Percentiles rank a stretch among this genome's conserved stretches.
Conservation (phyloP, 345 rosid species). For the Psidium guajava region DNA sequence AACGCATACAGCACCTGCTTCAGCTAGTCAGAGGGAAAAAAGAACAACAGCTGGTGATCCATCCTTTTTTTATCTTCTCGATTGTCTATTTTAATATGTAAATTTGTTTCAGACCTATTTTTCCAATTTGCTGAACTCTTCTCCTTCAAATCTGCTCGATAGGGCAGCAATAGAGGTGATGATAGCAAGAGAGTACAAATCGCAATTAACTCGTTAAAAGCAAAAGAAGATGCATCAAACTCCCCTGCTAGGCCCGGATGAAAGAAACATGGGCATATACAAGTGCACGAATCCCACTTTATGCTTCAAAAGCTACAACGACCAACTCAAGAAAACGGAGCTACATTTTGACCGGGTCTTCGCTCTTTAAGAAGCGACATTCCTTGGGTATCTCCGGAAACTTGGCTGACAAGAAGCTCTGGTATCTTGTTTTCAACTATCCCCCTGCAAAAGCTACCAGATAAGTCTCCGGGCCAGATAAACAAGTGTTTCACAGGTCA, state of each 20-base stretch:
- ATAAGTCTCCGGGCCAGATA: background rate
- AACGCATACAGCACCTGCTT: too few relatives aligned
- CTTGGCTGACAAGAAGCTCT: background rate
- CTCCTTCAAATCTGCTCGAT: background rate
- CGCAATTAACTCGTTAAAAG: background rate
- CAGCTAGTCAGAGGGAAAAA: too few relatives aligned
- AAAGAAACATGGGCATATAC: background rate
- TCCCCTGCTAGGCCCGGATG: background rate
- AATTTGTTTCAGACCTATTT: background rate
- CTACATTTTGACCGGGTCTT: background rate
- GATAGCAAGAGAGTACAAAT: background rate
- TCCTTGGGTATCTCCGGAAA: background rate
- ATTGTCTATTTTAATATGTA: background rate
- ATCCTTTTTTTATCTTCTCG: background rate
- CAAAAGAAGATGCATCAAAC: background rate
- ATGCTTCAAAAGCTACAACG: background rate
- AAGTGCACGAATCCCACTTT: background rate
- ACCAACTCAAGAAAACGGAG: background rate
- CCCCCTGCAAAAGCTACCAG: background rate
- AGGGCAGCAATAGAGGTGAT: background rate
- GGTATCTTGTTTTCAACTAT: background rate
- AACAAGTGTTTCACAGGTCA: background rate
- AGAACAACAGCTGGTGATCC: too few relatives aligned
- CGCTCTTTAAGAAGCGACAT: background rate
- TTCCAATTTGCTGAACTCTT: background rate